Conservation (phyloP, 805 yeast species). For the Hanseniaspora pseudoguilliermondii region DNA sequence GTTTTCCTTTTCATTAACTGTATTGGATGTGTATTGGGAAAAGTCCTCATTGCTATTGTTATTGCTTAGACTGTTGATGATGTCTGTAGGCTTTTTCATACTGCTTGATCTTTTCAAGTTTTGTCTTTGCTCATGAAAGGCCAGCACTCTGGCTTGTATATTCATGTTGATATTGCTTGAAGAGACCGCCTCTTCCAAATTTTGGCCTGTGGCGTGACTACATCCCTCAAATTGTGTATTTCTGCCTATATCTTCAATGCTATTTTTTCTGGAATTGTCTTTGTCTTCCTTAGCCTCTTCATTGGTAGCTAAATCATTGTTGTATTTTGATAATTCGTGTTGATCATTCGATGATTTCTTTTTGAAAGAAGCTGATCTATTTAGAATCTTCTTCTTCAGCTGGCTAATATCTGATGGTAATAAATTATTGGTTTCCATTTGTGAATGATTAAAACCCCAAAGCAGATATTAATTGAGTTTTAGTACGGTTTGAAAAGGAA, state of each 20-base stretch:
- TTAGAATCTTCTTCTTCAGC: slow-evolving; percentile 5
- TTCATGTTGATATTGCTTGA: slow-evolving; percentile 47
- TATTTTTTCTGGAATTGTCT: not conserved
- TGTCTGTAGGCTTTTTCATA: slow-evolving; percentile 17
- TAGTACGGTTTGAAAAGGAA: too few species aligned
- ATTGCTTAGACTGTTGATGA: slow-evolving; percentile 14
- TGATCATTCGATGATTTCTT: not conserved
- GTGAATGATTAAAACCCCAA: too few species aligned
- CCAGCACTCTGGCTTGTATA: slow-evolving; percentile 73
- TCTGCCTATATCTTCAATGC: not conserved
- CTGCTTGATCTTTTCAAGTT: slow-evolving; percentile 17
- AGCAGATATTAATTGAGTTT: too few species aligned
- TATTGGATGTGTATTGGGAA: not conserved
- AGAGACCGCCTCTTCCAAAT: slow-evolving; percentile 17
- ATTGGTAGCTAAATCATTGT: not conserved
- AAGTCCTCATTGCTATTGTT: not conserved
- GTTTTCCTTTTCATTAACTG: not conserved
- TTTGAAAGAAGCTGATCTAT: slow-evolving; percentile 8
- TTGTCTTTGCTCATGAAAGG: slow-evolving; percentile 74
- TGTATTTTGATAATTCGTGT: not conserved
- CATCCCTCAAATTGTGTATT: not conserved
- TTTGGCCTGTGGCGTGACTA: slow-evolving; percentile 1
- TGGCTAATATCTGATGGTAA: slow-evolving; percentile 1
- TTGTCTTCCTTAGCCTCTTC: not conserved
- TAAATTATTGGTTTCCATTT: not conserved